A percentile compares a stretch with the other conserved stretches of the same genome.
These are phyloP conservation scores for Pseudocohnilembus persalinus DNA, from an alignment of 169 alveolate genomes.

Conservation along the genomic window DNA sequence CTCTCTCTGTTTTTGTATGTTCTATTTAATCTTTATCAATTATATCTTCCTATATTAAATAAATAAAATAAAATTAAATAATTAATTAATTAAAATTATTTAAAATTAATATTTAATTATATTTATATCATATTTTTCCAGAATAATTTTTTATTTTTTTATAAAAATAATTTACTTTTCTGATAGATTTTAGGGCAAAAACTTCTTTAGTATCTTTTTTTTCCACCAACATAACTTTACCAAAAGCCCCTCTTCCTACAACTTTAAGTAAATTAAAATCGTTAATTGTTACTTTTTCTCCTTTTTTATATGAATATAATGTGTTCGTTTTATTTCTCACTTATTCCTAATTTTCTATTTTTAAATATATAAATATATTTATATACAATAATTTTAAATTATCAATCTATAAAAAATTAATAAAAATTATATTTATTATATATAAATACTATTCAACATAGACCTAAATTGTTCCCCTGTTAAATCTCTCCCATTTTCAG, in stretches of 20 bases:
- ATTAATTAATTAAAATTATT: slow-evolving; percentile 22
- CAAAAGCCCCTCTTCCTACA: slow-evolving; percentile 78
- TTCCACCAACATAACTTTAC: slow-evolving; percentile 74
- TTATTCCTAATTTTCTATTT: too few relatives aligned
- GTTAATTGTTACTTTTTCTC: slow-evolving; percentile 50
- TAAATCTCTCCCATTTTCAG: slow-evolving; percentile 36
- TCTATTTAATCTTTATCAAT: slow-evolving; percentile 64
- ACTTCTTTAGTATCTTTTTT: slow-evolving; percentile 42
- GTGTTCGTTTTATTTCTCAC: too few relatives aligned
- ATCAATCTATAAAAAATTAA: slow-evolving; percentile 20
- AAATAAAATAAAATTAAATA: slow-evolving; percentile 42
- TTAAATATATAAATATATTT: too few relatives aligned
- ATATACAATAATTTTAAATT: too few relatives aligned
- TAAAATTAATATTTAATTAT: too few relatives aligned
- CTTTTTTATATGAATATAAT: slow-evolving; percentile 43
- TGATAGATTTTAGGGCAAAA: slow-evolving; percentile 68
- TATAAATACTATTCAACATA: slow-evolving; percentile 24
- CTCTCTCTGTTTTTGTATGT: slow-evolving; percentile 73
- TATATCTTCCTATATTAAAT: slow-evolving; percentile 47
- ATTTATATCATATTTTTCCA: too few relatives aligned
- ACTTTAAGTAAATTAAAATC: slow-evolving; percentile 66
- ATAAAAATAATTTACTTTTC: too few relatives aligned
- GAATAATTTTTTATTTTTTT: too few relatives aligned
- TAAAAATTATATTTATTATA: background rate
- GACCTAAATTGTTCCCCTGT: slow-evolving; percentile 36